Evolutionary conservation across 2,329 filamentous ascomycete species (phyloP), one percentile per base, ranked within the genome.

Genomic region (Colletotrichum sp.): DNA sequence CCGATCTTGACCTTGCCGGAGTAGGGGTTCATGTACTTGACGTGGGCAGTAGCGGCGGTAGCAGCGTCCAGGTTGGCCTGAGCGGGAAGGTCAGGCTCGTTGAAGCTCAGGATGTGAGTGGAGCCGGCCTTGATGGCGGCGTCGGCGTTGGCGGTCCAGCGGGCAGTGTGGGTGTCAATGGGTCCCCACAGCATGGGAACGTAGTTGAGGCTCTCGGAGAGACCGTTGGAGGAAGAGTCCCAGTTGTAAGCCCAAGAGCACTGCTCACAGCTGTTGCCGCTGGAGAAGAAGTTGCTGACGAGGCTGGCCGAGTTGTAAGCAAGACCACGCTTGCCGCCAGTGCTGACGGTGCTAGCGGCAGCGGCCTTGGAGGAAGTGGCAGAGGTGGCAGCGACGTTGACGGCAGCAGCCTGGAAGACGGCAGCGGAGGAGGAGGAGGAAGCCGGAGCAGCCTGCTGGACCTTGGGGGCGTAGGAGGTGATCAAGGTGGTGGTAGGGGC

Each of bases 241-340:
- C 93, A 95, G 90, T 94, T 94, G 89, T 94, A 94, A 64, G 85
- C 89, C 91, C 93, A 95, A 55, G 85, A 84, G 81, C 91, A 88
- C 75, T 89, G 82, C 55, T 78, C 25, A 79, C 83, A 85, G 49
- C 64, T 66, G 49, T 49, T 76, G 77, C 84, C 83, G 66, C 83
- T 82, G 63, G 79, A 80, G 63, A 85, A 80, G 82, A 95, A 92
- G 78, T 84, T 80, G 71, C 86, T 84, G 82, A 90, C 88, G 44
- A 93, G 86, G 32, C 79, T 79, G 71, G 88, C 88, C 36, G 91
- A 86, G 84, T 95, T 94, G 90, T 93, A 95, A 67, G 91, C 91
- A 66, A 95, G 84, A 84, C 93, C 93, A 82, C 93, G 92, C 91
- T 94, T 93, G 80, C 83, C 82, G 69, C 82, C 82, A 49, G 78